A percentile compares a stretch with the other conserved stretches of the same genome.
Evolutionary conservation across 495 filamentous ascomycete species (phyloP).

Genomic region (Daldinia loculata): DNA sequence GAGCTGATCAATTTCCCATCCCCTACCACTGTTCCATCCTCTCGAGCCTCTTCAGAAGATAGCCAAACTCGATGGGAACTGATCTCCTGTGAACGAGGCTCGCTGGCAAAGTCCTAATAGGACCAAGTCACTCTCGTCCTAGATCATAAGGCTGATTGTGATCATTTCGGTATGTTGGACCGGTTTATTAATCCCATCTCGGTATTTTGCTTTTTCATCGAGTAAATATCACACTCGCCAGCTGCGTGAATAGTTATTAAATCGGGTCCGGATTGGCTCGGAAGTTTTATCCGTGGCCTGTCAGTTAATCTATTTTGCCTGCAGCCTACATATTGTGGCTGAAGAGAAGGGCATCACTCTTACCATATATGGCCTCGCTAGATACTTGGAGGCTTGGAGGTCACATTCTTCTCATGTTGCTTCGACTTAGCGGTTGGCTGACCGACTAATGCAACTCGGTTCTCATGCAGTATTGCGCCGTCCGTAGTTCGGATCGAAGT

Average conservation of each 20-base stretch:
- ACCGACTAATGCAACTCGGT: slow-evolving; percentile 34
- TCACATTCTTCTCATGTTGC: slow-evolving; percentile 25
- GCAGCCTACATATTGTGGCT: slow-evolving; percentile 34
- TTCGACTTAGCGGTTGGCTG: slow-evolving; percentile 15
- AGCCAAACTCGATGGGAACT: slow-evolving; percentile 4
- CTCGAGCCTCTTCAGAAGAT: slow-evolving; percentile 13
- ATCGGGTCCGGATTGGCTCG: slow-evolving; percentile 31
- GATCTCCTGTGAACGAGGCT: background rate
- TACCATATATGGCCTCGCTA: slow-evolving; percentile 33
- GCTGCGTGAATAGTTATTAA: slow-evolving; percentile 35
- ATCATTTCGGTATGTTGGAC: slow-evolving; percentile 62
- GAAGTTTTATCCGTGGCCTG: slow-evolving; percentile 35
- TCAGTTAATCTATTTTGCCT: slow-evolving; percentile 42
- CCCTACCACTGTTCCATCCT: slow-evolving; percentile 23
- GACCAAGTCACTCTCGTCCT: slow-evolving; percentile 57
- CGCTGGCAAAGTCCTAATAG: slow-evolving; percentile 50
- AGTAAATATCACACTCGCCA: slow-evolving; percentile 18
- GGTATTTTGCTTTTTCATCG: slow-evolving; percentile 2
- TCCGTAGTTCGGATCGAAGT: slow-evolving; percentile 31
- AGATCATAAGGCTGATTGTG: slow-evolving; percentile 52
- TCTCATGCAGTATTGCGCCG: slow-evolving; percentile 38
- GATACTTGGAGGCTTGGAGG: slow-evolving; percentile 22
- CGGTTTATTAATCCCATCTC: slow-evolving; percentile 13
- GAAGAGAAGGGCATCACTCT: slow-evolving; percentile 31
- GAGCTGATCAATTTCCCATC: slow-evolving; percentile 36